Conservation (phyloP, 306 rosid species). For the Cyclanthera cordifolia region DNA sequence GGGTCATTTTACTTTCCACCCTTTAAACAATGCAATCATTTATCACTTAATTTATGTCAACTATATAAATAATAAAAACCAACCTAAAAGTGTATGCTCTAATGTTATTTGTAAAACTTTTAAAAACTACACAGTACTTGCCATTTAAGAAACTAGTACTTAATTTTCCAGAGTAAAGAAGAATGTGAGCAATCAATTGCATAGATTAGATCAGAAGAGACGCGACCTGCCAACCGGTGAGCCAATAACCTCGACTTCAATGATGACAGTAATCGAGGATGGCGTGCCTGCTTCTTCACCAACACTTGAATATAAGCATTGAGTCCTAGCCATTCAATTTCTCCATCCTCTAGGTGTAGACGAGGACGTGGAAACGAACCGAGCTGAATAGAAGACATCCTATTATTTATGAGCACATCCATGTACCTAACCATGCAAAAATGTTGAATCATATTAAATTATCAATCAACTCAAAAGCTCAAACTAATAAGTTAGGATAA, state of each 20-base stretch:
- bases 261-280: conserved; percentile 36
- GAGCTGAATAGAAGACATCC: conserved; percentile 31
- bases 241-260: conserved; percentile 34
- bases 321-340: conserved; percentile 79
- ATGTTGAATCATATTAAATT: too few relatives aligned
- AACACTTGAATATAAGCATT: conserved; percentile 61
- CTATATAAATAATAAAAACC: neutral
- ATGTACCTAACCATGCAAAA: conserved; percentile 35
- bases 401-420: conserved; percentile 49
- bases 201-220: conserved; percentile 38
- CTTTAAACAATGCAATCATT: neutral
- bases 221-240: conserved; percentile 24
- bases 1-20: neutral
- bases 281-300: conserved; percentile 55
- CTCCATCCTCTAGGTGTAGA: conserved; percentile 39
- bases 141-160: conserved; percentile 28
- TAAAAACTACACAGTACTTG: neutral
- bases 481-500: too few relatives aligned
- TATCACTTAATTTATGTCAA: neutral
- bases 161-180: conserved; percentile 60
- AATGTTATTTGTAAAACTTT: neutral
- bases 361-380: conserved; percentile 32
- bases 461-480: too few relatives aligned
- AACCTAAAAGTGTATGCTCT: neutral
- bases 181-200: conserved; percentile 59